Base-by-base conservation (phyloP, 352 stramenopile species). In the Pythium biforme region DNA sequence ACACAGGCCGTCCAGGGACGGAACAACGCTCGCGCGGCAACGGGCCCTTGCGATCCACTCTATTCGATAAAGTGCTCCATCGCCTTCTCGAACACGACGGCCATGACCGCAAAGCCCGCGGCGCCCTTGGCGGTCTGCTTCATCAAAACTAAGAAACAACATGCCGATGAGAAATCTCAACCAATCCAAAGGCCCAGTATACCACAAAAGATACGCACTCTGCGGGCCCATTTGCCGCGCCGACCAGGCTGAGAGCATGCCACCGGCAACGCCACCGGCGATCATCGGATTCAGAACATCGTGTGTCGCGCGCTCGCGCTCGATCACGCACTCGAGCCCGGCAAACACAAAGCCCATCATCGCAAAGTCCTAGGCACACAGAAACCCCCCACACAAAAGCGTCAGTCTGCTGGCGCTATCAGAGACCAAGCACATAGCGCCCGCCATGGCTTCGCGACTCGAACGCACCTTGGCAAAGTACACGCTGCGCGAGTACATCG, bases 401-500 rank as follows among this genome's bases (percentile, higher is more conserved):
- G 39, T 33, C 19, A 39, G 9, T 41, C 9, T 20, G 17, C 39
- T 12, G 12, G 19, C 43, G 17, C 8, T 22, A 27, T n/a, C n/a
- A n/a, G n/a, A n/a, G n/a, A n/a, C n/a, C n/a, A n/a, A n/a, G n/a
- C n/a, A n/a, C n/a, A n/a, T n/a, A n/a, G n/a, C n/a, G n/a, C n/a
- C n/a, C n/a, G n/a, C n/a, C n/a, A n/a, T n/a, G n/a, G n/a, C n/a
- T n/a, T n/a, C n/a, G n/a, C n/a, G n/a, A n/a, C n/a, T n/a, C n/a
- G n/a, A n/a, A n/a, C n/a, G n/a, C n/a, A 77, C 86, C 77, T 90
- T 92, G 67, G 85, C 85, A 53, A 93, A 95, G 81, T 95, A 94
- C 49, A 93, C 61, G 66, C 87, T 95, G 62, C 87, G 85, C 50
- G 78, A 68, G 66, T 89, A 94, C 26, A 83, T 76, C 22, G 87